Evolutionary conservation across 2,329 filamentous ascomycete species (phyloP), one percentile per base, ranked within the genome.

Genomic region (Phaeophleospora eucalypticola): DNA sequence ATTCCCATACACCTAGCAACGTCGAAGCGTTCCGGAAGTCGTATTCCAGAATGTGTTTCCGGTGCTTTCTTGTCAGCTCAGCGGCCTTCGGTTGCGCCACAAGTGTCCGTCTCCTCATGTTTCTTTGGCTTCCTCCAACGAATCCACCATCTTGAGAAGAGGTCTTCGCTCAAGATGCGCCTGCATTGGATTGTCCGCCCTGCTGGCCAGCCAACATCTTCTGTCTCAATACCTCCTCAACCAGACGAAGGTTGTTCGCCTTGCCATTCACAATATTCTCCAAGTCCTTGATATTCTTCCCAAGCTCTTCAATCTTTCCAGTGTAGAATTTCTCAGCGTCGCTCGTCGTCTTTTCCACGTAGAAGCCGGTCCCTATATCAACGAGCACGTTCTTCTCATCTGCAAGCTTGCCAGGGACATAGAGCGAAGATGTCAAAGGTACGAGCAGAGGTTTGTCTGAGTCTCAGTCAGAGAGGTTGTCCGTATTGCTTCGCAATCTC

Each of bases 381-480:
- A 97, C 89, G 48, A 97, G 76, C 4, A 95, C 89, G 51, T 82
- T 83, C 47, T 87, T 80, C 1, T 84, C 78, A 67, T 84, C 81
- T 37, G 86, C 78, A 34, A 97, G 75, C 33, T 79, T 83, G 24
- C 91, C 94, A 19, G 86, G 86, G 14, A 98, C 91, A 69, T 98
- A 98, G 21, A 98, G 79, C 1, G 90, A 96, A 60, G 87, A 93
- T 10, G 93, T 98, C 52, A 98, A 72, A 0, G 94, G 93, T n/a
- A 98, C 89, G 16, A 98, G 80, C 39, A 97, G 85, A 6, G 74
- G 71, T 60, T 78, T 80, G 70, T 75, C 68, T 81, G 47, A 20
- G 36, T 17, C 6, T 18, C 36, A 9, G 19, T 37, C 16, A 37
- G 36, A 14, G 17, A 12, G 12, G 3, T 7, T 36, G 14, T n/a